Percentiles rank a stretch among this genome's conserved stretches.
Evolutionary conservation across 2,329 filamentous ascomycete genomes (phyloP).

Genomic region (Stenocarpella maydis): DNA sequence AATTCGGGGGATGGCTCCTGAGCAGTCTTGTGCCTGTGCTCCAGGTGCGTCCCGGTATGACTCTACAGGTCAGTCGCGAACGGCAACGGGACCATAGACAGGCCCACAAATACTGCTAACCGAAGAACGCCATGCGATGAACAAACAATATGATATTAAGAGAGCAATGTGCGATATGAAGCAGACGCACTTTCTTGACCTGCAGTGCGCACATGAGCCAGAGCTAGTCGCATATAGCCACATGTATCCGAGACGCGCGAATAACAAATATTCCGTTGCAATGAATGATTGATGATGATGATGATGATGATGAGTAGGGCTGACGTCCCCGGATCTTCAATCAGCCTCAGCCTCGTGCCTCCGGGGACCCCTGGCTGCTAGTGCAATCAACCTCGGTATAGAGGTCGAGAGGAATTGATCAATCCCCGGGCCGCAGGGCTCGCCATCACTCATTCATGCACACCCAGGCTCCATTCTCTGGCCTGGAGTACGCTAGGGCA

Average conservation of each 20-base stretch:
- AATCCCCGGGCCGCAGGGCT: neutral
- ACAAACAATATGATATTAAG: neutral
- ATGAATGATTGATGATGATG: too few relatives aligned
- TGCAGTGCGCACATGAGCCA: neutral
- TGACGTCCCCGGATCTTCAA: neutral
- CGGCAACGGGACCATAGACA: too few relatives aligned
- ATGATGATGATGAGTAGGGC: neutral
- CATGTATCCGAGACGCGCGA: neutral
- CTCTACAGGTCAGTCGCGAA: neutral
- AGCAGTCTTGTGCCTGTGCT: neutral
- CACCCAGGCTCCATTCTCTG: too few relatives aligned
- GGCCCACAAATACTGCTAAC: neutral
- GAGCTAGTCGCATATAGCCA: neutral
- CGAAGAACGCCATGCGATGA: neutral
- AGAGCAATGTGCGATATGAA: too few relatives aligned
- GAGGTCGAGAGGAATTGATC: neutral
- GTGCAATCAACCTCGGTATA: constrained; percentile 1
- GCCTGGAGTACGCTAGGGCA: too few relatives aligned
- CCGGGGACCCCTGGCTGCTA: constrained; percentile 2
- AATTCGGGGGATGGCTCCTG: neutral
- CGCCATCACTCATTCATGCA: constrained; percentile 5
- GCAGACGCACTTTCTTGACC: neutral
- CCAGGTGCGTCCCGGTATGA: neutral
- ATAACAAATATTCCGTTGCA: neutral
- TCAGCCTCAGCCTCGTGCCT: neutral